phyloP scores from a whole-genome alignment of 164 flowering plant species.

The Vitis vinifera region DNA sequence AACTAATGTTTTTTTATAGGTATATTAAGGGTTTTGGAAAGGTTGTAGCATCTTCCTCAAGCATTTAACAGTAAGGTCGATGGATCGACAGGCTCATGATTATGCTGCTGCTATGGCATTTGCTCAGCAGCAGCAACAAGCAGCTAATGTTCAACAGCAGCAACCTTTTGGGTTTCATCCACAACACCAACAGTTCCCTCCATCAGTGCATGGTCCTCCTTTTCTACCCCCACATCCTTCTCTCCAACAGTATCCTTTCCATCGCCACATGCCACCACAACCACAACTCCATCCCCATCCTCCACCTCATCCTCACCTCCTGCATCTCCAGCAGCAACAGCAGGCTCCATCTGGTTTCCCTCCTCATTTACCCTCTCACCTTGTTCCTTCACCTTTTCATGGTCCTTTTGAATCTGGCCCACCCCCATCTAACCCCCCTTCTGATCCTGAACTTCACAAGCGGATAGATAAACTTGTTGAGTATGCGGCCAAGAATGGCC shows the following conservation, averaged over 20 bases:
- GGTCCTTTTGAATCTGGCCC: conserved; percentile 63
- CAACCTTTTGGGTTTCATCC: conserved; percentile 80
- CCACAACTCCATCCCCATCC: conserved; percentile 48
- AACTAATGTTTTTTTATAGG: too few species aligned
- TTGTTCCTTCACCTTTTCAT: conserved; percentile 54
- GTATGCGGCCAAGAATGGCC: conserved; percentile 88
- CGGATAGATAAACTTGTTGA: conserved; percentile 93
- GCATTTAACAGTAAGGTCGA: conserved; percentile 9
- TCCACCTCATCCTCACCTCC: conserved; percentile 56
- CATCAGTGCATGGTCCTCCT: conserved; percentile 58
- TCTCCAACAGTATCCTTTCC: conserved; percentile 74
- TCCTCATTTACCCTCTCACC: conserved; percentile 68
- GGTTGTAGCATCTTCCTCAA: too few species aligned
- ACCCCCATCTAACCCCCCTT: conserved; percentile 74
- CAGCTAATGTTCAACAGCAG: conserved; percentile 54
- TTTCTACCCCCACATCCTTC: conserved; percentile 76
- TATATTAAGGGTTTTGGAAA: too few species aligned
- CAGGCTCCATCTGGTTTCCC: conserved; percentile 59
- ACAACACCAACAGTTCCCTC: conserved; percentile 78
- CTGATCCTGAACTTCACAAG: conserved; percentile 91
- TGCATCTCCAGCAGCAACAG: conserved; percentile 67
- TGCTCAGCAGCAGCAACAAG: conserved; percentile 77
- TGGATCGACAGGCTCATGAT: conserved; percentile 71
- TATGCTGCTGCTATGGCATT: conserved; percentile 73
- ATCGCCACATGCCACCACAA: conserved; percentile 53